Evolutionary conservation across 2,329 filamentous ascomycete species (phyloP).

Genomic region (Diaporthe vaccinii): DNA sequence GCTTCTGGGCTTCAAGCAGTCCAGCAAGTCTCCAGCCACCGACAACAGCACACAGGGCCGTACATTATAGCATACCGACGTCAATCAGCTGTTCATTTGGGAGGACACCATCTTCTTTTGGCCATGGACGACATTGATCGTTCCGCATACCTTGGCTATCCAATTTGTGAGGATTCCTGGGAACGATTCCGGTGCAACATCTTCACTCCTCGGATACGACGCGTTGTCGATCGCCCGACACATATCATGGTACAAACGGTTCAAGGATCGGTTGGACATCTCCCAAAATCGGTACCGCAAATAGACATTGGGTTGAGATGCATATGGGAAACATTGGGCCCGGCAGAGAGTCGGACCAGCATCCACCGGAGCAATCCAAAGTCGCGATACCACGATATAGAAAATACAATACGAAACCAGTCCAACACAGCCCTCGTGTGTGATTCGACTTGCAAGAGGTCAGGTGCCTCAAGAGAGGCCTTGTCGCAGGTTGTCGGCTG

Average conservation of each 20-base stretch:
- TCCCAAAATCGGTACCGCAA: neutral
- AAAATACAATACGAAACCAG: constrained; percentile 22
- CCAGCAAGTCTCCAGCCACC: constrained; percentile 40
- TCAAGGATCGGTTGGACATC: neutral
- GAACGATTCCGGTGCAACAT: neutral
- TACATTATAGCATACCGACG: neutral
- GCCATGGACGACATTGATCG: constrained; percentile 33
- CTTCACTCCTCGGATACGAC: neutral
- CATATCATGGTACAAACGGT: neutral
- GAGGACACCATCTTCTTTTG: neutral
- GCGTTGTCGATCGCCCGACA: neutral
- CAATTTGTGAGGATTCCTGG: neutral
- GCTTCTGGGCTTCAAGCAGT: constrained; percentile 72
- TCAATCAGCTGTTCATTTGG: neutral
- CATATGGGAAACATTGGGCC: neutral
- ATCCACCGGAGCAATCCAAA: neutral
- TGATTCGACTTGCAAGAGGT: neutral
- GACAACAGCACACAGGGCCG: neutral
- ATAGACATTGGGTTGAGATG: neutral
- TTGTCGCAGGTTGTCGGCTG: neutral
- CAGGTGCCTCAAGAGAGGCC: neutral
- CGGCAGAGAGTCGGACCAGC: neutral
- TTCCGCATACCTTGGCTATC: neutral
- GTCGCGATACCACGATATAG: constrained; percentile 3
- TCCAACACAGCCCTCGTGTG: neutral